phyloP scores from a whole-genome alignment of 331 rosid species.

The Pyrus hybrid region DNA sequence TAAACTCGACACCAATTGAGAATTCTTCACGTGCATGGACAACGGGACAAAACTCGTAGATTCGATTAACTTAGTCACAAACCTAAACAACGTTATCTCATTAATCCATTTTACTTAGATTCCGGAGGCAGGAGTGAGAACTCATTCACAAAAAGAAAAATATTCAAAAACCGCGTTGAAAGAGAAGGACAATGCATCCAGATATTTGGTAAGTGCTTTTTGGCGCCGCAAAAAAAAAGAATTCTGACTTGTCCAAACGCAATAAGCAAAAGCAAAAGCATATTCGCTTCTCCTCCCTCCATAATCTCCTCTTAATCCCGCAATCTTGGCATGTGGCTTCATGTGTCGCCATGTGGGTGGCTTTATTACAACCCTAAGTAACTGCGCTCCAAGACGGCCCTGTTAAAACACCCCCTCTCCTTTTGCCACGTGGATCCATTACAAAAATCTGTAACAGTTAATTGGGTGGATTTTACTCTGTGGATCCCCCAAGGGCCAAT shows the following conservation, averaged over 20 bases:
- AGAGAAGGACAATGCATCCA: neutral
- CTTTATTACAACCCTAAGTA: slow-evolving; percentile 20
- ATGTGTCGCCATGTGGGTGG: slow-evolving; percentile 40
- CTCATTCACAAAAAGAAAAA: neutral
- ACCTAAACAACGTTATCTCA: neutral
- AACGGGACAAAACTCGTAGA: neutral
- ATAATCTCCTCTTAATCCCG: neutral
- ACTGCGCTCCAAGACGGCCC: slow-evolving; percentile 21
- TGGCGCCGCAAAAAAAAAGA: slow-evolving; percentile 1
- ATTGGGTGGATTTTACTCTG: neutral
- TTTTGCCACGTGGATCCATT: slow-evolving; percentile 20
- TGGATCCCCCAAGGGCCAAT: neutral
- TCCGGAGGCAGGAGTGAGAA: neutral
- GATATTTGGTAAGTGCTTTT: neutral
- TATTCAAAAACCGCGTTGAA: slow-evolving; percentile 1
- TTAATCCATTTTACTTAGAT: neutral
- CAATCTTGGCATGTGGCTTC: slow-evolving; percentile 14
- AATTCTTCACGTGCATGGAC: neutral
- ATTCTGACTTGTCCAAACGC: neutral
- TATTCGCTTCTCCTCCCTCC: neutral
- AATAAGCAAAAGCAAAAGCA: neutral
- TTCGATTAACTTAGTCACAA: neutral
- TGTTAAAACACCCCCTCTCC: slow-evolving; percentile 18
- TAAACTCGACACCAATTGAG: neutral
- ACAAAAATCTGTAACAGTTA: neutral